Evolutionary conservation across 73 alveolate genomes (phyloP), one percentile per base, ranked within the genome.

Genomic region (Uronychia binucleata): DNA sequence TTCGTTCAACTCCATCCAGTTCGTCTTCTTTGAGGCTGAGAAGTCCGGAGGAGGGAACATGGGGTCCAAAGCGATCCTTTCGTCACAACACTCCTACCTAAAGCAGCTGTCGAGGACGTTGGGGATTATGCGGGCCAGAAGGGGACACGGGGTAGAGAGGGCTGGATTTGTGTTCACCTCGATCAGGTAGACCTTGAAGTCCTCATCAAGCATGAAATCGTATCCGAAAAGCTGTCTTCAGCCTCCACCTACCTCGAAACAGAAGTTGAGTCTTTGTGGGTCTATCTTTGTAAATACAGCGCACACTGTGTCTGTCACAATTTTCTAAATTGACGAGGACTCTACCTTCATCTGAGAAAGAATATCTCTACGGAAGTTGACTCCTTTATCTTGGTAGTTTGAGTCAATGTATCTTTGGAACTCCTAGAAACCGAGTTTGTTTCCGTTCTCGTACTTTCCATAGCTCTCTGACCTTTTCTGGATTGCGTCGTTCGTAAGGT

Each of bases 401-500:
- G 28, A n/a, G 33, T 77, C 82, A 25, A 82, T 32, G 59, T 87
- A 91, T 34, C 79, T 88, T 35, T 91, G 74, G 84, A 91, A 91
- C 77, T 91, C 90, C 25, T 59, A 31, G 29, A 35, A 82, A 0
- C 87, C 31, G 28, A 93, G 60, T 60, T 91, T 91, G 58, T 91
- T 91, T 26, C 90, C 88, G 28, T 81, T 88, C 46, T 91, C 96
- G 67, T 79, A 91, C 35, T 91, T 91, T 31, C 96, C 96, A 78
- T 80, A 91, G 81, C 79, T 86, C 13, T 87, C 94, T 5, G 88
- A 32, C 59, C 80, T 87, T 86, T 91, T 91, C 82, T 91, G 82
- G 1, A 91, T 78, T n/a, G 96, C 96, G 80, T 91, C 96, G 78
- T 91, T 91, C 0, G 96, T 91, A 0, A 91, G 74, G 81, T 91